Conservation (phyloP, 2,329 filamentous ascomycete species). For the Waltergamsia citrina region DNA sequence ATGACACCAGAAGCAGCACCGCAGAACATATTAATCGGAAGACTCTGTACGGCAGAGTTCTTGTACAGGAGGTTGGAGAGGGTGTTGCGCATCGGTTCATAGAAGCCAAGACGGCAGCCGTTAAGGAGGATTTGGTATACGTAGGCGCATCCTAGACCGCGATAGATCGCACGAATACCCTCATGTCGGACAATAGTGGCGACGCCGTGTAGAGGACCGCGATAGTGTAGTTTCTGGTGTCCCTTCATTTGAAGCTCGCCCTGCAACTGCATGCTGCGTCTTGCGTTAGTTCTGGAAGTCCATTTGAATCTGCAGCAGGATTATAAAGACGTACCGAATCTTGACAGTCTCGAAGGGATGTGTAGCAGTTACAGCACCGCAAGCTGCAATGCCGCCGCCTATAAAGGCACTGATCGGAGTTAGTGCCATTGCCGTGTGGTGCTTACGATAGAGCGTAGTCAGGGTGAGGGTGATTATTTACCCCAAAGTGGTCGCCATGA, state of each 20-base stretch:
- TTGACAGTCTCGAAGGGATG: constrained; percentile 99
- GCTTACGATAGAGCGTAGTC: not conserved
- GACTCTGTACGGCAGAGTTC: constrained; percentile 67
- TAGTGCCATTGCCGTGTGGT: not conserved
- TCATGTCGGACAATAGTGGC: constrained; percentile 86
- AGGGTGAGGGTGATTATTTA: constrained; percentile 12
- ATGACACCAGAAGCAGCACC: constrained; percentile 84
- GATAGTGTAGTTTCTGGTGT: constrained; percentile 80
- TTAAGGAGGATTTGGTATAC: constrained; percentile 95
- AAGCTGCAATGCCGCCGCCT: constrained; percentile 91
- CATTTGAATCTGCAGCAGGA: not conserved
- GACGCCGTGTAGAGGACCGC: constrained; percentile 84
- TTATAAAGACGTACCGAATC: constrained; percentile 61
- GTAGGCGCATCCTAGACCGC: constrained; percentile 86
- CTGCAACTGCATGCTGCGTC: constrained; percentile 79
- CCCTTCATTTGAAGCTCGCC: constrained; percentile 86
- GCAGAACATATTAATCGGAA: constrained; percentile 88
- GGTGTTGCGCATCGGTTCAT: constrained; percentile 78
- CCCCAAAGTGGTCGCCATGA: constrained; percentile 44
- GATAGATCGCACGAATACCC: constrained; percentile 74
- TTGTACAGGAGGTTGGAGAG: constrained; percentile 62
- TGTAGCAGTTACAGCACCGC: constrained; percentile 92
- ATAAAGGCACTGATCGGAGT: constrained; percentile 63
- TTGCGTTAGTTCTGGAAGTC: not conserved
- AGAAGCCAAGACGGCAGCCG: constrained; percentile 93